A percentile compares a stretch with the other conserved stretches of the same genome.
Evolutionary conservation across 2,329 filamentous ascomycete genomes (phyloP).

Genomic region (Venturia nashicola): DNA sequence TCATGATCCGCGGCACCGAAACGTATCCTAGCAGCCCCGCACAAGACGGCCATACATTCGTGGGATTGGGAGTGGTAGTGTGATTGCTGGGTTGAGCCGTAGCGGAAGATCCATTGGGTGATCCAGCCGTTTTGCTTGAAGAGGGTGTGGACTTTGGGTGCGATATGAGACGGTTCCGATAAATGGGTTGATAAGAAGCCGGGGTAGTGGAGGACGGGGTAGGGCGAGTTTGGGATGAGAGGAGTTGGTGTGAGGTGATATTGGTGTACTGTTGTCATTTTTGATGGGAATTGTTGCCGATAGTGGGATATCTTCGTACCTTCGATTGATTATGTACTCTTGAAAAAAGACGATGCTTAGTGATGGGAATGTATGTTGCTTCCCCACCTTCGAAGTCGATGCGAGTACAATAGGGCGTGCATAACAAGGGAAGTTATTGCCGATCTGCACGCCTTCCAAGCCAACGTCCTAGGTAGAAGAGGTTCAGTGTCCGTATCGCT

Average conservation of each 20-base stretch:
- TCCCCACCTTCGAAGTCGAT: too few species aligned
- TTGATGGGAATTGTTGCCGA: not conserved
- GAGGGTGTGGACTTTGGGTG: slow-evolving; percentile 28
- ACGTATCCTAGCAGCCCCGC: slow-evolving; percentile 39
- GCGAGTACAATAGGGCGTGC: too few species aligned
- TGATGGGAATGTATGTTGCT: too few species aligned
- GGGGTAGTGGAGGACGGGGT: slow-evolving; percentile 42
- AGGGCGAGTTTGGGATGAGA: slow-evolving; percentile 24
- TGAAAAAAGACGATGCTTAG: too few species aligned
- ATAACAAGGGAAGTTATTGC: too few species aligned
- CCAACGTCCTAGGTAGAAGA: too few species aligned
- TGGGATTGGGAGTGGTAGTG: slow-evolving; percentile 47
- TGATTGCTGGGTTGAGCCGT: slow-evolving; percentile 40
- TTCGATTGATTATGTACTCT: too few species aligned
- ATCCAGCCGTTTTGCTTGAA: slow-evolving; percentile 40
- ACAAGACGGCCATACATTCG: slow-evolving; percentile 46
- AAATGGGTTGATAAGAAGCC: slow-evolving; percentile 23
- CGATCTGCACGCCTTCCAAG: too few species aligned
- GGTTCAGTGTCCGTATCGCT: too few species aligned
- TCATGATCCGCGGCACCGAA: slow-evolving; percentile 46
- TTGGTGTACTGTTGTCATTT: slow-evolving; percentile 1
- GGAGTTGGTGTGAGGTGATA: slow-evolving; percentile 5
- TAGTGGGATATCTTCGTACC: too few species aligned
- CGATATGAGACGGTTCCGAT: slow-evolving; percentile 15
- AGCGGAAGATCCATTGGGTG: slow-evolving; percentile 45